These are phyloP conservation scores for Metarhizium anisopliae DNA, from an alignment of 2,329 filamentous ascomycete genomes.

Conservation along the genomic window DNA sequence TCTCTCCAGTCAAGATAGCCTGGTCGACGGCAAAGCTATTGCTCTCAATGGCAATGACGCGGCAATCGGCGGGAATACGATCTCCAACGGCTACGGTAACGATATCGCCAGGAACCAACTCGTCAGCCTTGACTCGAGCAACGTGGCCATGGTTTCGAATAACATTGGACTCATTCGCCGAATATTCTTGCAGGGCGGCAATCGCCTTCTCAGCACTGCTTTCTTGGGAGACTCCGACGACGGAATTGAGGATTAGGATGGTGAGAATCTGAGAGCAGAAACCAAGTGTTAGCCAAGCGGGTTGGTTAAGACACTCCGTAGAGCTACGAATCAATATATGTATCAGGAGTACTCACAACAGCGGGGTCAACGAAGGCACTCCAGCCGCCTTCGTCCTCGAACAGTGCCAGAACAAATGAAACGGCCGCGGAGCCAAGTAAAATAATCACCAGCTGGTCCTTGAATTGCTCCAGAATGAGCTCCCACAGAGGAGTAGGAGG, in stretches of 20 bases:
- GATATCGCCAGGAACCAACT: conserved; percentile 90
- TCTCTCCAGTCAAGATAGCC: conserved; percentile 93
- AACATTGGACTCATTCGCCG: conserved; percentile 93
- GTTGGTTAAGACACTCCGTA: not conserved
- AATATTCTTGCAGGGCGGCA: conserved; percentile 96
- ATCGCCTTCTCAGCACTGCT: conserved; percentile 98
- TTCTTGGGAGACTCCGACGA: conserved; percentile 97
- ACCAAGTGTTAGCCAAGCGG: not conserved
- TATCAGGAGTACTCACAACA: conserved; percentile 57
- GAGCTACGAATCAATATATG: not conserved
- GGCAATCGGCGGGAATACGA: conserved; percentile 89
- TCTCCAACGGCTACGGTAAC: conserved; percentile 83
- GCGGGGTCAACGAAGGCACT: conserved; percentile 93
- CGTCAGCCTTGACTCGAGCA: conserved; percentile 85
- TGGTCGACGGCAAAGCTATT: conserved; percentile 97
- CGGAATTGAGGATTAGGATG: conserved; percentile 90
- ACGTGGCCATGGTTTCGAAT: conserved; percentile 70
- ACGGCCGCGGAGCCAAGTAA: conserved; percentile 86
- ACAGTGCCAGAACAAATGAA: conserved; percentile 85
- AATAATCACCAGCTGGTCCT: conserved; percentile 95
- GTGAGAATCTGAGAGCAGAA: conserved; percentile 65
- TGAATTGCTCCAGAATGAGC: conserved; percentile 96
- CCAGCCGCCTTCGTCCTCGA: conserved; percentile 91
- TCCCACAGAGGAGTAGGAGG: conserved; percentile 94
- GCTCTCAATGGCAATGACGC: conserved; percentile 82